Evolutionary conservation across 495 filamentous ascomycete species (phyloP).

Genomic region (Umbilicaria muhlenbergii): DNA sequence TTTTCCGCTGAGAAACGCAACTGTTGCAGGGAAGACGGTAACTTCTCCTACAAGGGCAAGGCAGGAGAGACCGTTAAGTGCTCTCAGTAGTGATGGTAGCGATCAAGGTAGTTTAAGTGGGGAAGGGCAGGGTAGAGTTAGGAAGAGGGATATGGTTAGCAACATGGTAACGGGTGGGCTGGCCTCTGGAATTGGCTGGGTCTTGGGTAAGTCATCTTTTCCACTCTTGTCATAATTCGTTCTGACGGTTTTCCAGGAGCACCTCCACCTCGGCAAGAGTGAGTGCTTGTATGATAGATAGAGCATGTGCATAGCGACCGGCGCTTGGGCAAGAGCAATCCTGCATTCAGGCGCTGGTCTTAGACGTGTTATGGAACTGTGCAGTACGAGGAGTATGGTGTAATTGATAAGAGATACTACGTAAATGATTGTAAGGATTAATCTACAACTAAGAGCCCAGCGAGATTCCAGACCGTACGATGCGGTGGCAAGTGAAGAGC

Average conservation of each 20-base stretch:
- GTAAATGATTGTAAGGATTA: too few species aligned
- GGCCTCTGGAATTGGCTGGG: slow-evolving; percentile 74
- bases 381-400: too few species aligned
- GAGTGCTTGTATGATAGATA: not conserved
- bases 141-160: slow-evolving; percentile 69
- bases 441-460: too few species aligned
- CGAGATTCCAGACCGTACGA: too few species aligned
- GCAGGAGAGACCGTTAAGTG: slow-evolving; percentile 6
- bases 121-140: slow-evolving; percentile 32
- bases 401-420: too few species aligned
- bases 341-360: too few species aligned
- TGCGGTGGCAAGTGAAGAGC: too few species aligned
- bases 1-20: slow-evolving; percentile 32
- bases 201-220: slow-evolving; percentile 40
- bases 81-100: slow-evolving; percentile 11
- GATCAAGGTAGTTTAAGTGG: slow-evolving; percentile 17
- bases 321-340: too few species aligned
- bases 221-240: not conserved
- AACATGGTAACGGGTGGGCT: slow-evolving; percentile 59
- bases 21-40: slow-evolving; percentile 8
- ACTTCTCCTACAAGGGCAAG: not conserved
- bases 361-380: too few species aligned
- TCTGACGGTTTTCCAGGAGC: not conserved
- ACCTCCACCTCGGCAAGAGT: slow-evolving; percentile 1
- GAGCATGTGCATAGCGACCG: too few species aligned